These are phyloP conservation scores for Bipolaris cookei DNA, from an alignment of 2,329 filamentous ascomycete genomes.

Conservation along the genomic window DNA sequence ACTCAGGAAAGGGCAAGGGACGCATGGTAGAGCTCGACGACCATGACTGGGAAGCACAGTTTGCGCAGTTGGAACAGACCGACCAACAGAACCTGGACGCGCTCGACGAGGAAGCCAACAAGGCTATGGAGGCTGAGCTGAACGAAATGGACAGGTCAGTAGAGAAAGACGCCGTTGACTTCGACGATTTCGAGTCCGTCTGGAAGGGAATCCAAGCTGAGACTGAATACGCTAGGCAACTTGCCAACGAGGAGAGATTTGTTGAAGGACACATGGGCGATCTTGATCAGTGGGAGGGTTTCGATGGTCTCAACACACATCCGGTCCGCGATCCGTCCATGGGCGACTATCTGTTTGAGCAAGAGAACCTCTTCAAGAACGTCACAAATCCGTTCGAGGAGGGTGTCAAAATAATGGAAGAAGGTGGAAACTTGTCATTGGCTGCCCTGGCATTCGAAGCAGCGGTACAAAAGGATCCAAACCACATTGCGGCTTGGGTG, in stretches of 20 bases:
- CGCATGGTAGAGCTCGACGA: conserved; percentile 90
- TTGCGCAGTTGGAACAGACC: conserved; percentile 81
- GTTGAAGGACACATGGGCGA: conserved; percentile 71
- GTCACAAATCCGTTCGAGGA: conserved; percentile 88
- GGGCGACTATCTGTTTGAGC: conserved; percentile 92
- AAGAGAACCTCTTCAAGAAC: conserved; percentile 87
- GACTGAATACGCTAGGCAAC: conserved; percentile 70
- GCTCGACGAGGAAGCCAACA: conserved; percentile 69
- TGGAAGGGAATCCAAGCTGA: conserved; percentile 84
- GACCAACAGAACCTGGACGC: conserved; percentile 59
- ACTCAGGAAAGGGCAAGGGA: conserved; percentile 77
- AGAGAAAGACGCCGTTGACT: conserved; percentile 75
- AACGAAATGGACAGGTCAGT: conserved; percentile 88
- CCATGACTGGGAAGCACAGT: conserved; percentile 93
- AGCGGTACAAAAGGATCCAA: conserved; percentile 85
- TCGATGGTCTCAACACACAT: conserved; percentile 73
- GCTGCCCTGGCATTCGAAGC: conserved; percentile 95
- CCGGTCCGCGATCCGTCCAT: conserved; percentile 74
- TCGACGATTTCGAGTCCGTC: conserved; percentile 91
- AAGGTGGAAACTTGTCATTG: conserved; percentile 91
- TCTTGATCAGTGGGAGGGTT: conserved; percentile 78
- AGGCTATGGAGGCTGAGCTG: conserved; percentile 82
- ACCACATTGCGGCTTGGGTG: conserved; percentile 92
- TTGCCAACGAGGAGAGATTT: conserved; percentile 70
- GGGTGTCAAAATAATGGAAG: conserved; percentile 88